These are phyloP conservation scores for Blastocystis sp. DNA, from an alignment of 352 stramenopile genomes.

Conservation along the genomic window DNA sequence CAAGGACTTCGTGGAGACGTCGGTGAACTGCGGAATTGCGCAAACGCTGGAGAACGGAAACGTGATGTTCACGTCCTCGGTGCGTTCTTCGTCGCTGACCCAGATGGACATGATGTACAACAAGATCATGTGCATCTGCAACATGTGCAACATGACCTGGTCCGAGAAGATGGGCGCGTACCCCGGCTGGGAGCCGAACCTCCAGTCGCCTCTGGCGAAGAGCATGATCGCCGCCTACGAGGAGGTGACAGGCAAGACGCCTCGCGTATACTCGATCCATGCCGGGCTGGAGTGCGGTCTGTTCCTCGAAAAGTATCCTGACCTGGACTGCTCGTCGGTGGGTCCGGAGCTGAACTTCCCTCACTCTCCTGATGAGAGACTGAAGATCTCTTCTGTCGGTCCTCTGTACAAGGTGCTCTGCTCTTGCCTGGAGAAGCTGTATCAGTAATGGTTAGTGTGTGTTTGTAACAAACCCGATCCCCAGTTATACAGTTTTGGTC, in stretches of 20 bases:
- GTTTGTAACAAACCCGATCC: slow-evolving; percentile 41
- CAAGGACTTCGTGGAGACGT: slow-evolving; percentile 52
- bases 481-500: background rate
- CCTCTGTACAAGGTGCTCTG: slow-evolving; percentile 51
- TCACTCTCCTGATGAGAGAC: slow-evolving; percentile 38
- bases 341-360: slow-evolving; percentile 57
- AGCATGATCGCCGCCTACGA: slow-evolving; percentile 43
- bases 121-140: slow-evolving; percentile 47
- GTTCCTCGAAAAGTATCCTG: slow-evolving; percentile 55
- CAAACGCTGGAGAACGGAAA: slow-evolving; percentile 22
- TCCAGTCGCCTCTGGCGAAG: slow-evolving; percentile 21
- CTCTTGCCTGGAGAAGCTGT: slow-evolving; percentile 28
- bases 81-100: slow-evolving; percentile 34
- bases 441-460: slow-evolving; percentile 9
- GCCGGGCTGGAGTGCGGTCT: slow-evolving; percentile 54
- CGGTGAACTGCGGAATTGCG: slow-evolving; percentile 51
- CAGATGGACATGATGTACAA: slow-evolving; percentile 57
- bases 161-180: slow-evolving; percentile 53
- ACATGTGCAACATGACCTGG: slow-evolving; percentile 25
- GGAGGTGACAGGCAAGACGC: background rate
- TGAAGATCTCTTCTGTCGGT: slow-evolving; percentile 39
- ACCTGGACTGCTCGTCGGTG: slow-evolving; percentile 46
- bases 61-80: slow-evolving; percentile 46
- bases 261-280: slow-evolving; percentile 47
- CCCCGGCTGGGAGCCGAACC: slow-evolving; percentile 53